Base-by-base conservation (phyloP, 1,284 basidiomycete species). In the Irpex sp. region DNA sequence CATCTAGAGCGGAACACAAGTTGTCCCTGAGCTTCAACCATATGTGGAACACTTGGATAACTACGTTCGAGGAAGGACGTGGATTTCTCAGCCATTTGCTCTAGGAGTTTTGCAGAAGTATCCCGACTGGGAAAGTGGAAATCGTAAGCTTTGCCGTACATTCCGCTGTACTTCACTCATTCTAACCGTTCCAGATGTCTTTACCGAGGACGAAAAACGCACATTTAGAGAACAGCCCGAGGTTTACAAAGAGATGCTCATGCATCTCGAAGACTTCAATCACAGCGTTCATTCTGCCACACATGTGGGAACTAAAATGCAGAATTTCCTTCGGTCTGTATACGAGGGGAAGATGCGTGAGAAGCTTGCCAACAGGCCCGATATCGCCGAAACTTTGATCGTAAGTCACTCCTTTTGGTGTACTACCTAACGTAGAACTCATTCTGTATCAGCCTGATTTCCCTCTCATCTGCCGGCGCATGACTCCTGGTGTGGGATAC, bases 401-500 rank as follows among this genome's bases (percentile, higher is more conserved):
- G 68, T 38, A n/a, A 17, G 60, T 55, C 17, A 19, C 15, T 44
- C 15, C 40, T 44, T 44, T 44, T 26, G 26, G 26, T 26, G 26
- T 26, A 26, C 3, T 26, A 26, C 26, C 26, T 26, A 26, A 26
- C 26, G 26, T 4, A 26, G 26, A 26, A 26, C 26, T 26, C 6
- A 56, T 49, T n/a, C 40, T 44, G 40, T 11, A 44, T 5, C 5
- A 84, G 83, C 84, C 85, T 5, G 76, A 78, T 62, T 86, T 86
- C 66, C 73, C 81, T 4, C 80, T 85, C 11, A 78, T 73, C 5
- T 86, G 84, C 70, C 78, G 82, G 40, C 77, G 85, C 34, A 71
- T 85, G 51, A 87, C 85, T 0, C 85, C 84, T 3, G 85, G 85
- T 0, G 82, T 82, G 19, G 84, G 85, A 2, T 87, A 85, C 69